A percentile compares a stretch with the other conserved stretches of the same genome.
Evolutionary conservation across 345 rosid genomes (phyloP).

Genomic region (Citrus inodora): DNA sequence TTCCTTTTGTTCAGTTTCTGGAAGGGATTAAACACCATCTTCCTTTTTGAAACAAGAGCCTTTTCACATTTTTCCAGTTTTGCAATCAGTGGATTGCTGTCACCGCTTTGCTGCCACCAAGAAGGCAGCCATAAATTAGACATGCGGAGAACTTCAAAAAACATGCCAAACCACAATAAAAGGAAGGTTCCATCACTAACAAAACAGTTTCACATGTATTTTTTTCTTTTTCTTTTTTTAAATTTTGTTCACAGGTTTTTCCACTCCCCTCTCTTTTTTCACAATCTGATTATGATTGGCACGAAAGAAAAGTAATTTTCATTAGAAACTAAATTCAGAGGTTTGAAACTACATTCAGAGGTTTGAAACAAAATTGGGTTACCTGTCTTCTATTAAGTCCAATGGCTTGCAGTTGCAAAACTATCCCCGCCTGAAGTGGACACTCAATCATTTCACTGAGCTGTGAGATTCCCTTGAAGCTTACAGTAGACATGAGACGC

Average conservation of each 20-base stretch:
- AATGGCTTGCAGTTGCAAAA: constrained; percentile 28
- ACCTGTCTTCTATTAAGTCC: constrained; percentile 31
- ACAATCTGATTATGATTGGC: not conserved
- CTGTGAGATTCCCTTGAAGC: constrained; percentile 15
- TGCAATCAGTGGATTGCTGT: constrained; percentile 3
- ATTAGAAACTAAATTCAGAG: not conserved
- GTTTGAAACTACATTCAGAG: not conserved
- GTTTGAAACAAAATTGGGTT: not conserved
- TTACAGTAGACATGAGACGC: constrained; percentile 4
- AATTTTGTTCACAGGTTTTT: not conserved
- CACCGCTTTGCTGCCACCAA: constrained; percentile 12
- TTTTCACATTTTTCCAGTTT: constrained; percentile 27
- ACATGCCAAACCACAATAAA: not conserved
- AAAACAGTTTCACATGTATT: not conserved
- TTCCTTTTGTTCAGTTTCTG: constrained; percentile 41
- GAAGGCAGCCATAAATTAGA: not conserved
- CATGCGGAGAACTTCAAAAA: not conserved
- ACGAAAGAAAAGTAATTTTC: not conserved
- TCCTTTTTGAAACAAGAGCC: constrained; percentile 5
- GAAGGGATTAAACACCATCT: constrained; percentile 15
- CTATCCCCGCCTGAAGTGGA: constrained; percentile 22
- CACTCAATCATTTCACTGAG: not conserved
- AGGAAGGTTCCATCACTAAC: not conserved
- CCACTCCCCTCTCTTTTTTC: no score
- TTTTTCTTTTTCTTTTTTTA: not conserved